Evolutionary conservation across 495 filamentous ascomycete species (phyloP).

Genomic region (Xylaria flabelliformis): DNA sequence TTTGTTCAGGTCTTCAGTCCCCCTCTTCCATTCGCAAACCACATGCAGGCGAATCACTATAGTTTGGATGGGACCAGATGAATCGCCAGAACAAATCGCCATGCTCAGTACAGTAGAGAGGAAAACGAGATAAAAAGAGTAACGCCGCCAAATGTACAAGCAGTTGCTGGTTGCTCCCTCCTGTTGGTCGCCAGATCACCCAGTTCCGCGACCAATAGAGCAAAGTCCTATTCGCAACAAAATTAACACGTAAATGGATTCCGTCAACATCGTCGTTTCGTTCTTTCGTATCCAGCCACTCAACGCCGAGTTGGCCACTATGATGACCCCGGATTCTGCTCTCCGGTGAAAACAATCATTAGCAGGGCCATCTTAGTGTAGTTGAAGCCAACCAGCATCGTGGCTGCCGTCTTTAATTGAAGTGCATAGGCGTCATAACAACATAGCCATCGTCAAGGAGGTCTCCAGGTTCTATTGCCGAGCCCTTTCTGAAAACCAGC

Average conservation of each 20-base stretch:
- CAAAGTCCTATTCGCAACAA: constrained; percentile 2
- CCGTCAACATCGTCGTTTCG: constrained; percentile 30
- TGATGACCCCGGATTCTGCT: constrained; percentile 21
- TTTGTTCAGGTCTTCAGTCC: constrained; percentile 6
- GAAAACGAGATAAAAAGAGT: constrained; percentile 11
- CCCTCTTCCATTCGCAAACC: not conserved
- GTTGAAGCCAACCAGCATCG: constrained; percentile 36
- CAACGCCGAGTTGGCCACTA: constrained; percentile 16
- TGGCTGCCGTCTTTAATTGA: constrained; percentile 40
- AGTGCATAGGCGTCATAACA: constrained; percentile 46
- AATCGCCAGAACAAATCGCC: constrained; percentile 17
- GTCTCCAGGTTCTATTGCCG: constrained; percentile 35
- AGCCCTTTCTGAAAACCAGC: constrained; percentile 31
- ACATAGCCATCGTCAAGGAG: constrained; percentile 46
- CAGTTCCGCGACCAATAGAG: not conserved
- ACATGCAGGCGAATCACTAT: not conserved
- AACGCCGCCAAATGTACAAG: constrained; percentile 26
- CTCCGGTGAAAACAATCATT: constrained; percentile 36
- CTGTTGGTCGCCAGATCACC: constrained; percentile 13
- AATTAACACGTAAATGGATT: constrained; percentile 17
- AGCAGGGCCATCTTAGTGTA: constrained; percentile 34
- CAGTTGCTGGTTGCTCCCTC: constrained; percentile 10
- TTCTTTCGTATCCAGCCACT: constrained; percentile 26
- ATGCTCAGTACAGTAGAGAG: constrained; percentile 19
- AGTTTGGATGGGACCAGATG: not conserved